Conservation (phyloP, 345 rosid genomes). For the Eutrema yunnanense region DNA sequence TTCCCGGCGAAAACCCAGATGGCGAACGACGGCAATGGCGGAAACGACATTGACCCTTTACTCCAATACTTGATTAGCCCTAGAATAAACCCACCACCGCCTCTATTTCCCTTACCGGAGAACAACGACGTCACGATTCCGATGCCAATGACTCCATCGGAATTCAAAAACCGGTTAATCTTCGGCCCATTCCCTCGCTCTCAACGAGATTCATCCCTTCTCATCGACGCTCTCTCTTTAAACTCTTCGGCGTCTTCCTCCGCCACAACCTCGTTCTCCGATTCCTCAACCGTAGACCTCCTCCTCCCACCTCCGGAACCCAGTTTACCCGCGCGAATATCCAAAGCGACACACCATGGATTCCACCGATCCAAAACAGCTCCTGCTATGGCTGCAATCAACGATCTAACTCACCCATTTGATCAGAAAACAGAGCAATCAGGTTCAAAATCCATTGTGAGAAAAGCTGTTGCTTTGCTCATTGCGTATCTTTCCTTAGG, state of each 20-base stretch:
- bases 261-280: slow-evolving; percentile 47
- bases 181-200: slow-evolving; percentile 53
- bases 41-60: slow-evolving; percentile 39
- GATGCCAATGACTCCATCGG: slow-evolving; percentile 57
- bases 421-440: slow-evolving; percentile 37
- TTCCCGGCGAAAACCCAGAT: slow-evolving; percentile 12
- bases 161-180: slow-evolving; percentile 59
- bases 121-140: slow-evolving; percentile 53
- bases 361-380: slow-evolving; percentile 81
- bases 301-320: slow-evolving; percentile 26
- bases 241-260: slow-evolving; percentile 37
- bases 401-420: slow-evolving; percentile 31
- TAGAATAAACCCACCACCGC: slow-evolving; percentile 25
- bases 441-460: slow-evolving; percentile 49
- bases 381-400: slow-evolving; percentile 74
- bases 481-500: slow-evolving; percentile 60
- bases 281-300: slow-evolving; percentile 27
- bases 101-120: slow-evolving; percentile 64
- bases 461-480: slow-evolving; percentile 49
- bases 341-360: slow-evolving; percentile 19
- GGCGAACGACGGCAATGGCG: slow-evolving; percentile 1
- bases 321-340: slow-evolving; percentile 36
- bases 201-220: slow-evolving; percentile 33
- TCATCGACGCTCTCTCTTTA: slow-evolving; percentile 45
- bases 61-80: slow-evolving; percentile 41